Percentiles rank a stretch among this genome's conserved stretches.
Conservation (phyloP, 2,329 filamentous ascomycete species). For the Xylaria multiplex region DNA sequence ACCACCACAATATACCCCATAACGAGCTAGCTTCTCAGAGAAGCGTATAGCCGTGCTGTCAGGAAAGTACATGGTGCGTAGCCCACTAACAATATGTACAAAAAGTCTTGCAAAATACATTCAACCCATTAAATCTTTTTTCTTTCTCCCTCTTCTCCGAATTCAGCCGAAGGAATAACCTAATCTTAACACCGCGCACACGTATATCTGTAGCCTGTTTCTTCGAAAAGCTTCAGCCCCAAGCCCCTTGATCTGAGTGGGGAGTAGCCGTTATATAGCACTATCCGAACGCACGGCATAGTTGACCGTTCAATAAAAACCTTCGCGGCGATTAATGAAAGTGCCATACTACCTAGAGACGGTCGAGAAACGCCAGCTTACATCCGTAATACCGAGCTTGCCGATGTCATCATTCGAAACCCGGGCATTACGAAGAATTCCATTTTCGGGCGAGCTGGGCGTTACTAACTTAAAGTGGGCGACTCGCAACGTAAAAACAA, state of each 20-base stretch:
- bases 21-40: neutral
- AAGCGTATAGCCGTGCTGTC: neutral
- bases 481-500: no score
- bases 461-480: no score
- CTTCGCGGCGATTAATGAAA: neutral
- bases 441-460: neutral
- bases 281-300: neutral
- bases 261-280: neutral
- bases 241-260: neutral
- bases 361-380: neutral
- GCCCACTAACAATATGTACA: neutral
- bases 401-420: neutral
- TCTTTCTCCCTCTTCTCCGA: neutral
- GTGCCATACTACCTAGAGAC: neutral
- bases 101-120: neutral
- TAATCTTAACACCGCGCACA: neutral
- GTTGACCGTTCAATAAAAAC: neutral
- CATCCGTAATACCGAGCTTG: neutral
- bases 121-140: neutral
- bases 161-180: neutral
- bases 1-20: neutral
- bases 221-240: neutral
- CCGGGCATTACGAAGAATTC: neutral
- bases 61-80: neutral
- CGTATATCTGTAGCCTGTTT: neutral